Conservation (phyloP, 2,329 filamentous ascomycete species). For the Diplocarpon rosae region DNA sequence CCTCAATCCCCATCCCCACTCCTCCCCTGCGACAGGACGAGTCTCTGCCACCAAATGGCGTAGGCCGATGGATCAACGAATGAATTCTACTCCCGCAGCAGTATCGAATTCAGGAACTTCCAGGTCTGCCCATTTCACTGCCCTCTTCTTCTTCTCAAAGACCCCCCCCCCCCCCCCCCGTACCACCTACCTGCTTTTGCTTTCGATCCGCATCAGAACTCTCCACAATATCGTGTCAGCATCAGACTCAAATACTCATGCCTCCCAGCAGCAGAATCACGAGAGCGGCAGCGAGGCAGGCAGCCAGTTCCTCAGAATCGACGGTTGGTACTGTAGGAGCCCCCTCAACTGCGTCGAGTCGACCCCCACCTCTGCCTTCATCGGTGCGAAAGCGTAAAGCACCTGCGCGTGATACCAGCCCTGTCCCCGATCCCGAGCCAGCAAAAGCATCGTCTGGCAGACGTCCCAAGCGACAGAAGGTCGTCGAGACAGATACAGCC, state of each 20-base stretch:
- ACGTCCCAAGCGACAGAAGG: slow-evolving; percentile 63
- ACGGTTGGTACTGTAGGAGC: slow-evolving; percentile 30
- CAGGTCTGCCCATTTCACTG: slow-evolving; percentile 13
- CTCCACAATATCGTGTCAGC: slow-evolving; percentile 5
- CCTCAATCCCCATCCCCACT: neutral
- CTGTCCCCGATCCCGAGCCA: slow-evolving; percentile 29
- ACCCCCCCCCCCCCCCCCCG: neutral
- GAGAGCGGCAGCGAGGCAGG: slow-evolving; percentile 86
- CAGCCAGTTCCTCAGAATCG: slow-evolving; percentile 42
- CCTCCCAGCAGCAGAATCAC: slow-evolving; percentile 69
- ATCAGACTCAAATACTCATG: slow-evolving; percentile 13
- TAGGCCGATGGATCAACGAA: slow-evolving; percentile 21
- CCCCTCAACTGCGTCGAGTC: slow-evolving; percentile 24
- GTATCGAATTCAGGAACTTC: slow-evolving; percentile 11
- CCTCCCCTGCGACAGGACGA: neutral
- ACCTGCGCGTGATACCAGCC: slow-evolving; percentile 40
- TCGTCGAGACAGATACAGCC: slow-evolving; percentile 37
- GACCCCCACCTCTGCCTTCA: slow-evolving; percentile 22
- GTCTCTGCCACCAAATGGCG: slow-evolving; percentile 18
- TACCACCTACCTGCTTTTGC: slow-evolving; percentile 2
- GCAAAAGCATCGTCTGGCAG: slow-evolving; percentile 36
- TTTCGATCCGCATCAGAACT: slow-evolving; percentile 6
- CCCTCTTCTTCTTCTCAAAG: slow-evolving; percentile 10
- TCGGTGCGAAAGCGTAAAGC: slow-evolving; percentile 68
- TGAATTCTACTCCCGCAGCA: slow-evolving; percentile 17